A percentile compares a stretch with the other conserved stretches of the same genome.
Conservation (phyloP, 2,329 filamentous ascomycete species). For the Penicillium sp. region DNA sequence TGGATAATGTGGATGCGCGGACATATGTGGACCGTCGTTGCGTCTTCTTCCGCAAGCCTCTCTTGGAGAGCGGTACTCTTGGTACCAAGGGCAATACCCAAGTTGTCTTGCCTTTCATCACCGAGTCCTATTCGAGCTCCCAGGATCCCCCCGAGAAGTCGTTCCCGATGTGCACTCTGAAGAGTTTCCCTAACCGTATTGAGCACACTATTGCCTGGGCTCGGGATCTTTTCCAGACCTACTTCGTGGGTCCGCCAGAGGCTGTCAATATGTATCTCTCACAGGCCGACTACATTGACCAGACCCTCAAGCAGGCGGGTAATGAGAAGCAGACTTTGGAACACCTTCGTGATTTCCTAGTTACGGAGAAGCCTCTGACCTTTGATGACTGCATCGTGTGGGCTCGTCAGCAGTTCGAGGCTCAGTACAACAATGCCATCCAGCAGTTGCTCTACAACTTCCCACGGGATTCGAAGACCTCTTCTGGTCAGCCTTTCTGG, state of each 20-base stretch:
- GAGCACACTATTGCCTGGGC: constrained; percentile 99
- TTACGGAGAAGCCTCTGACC: constrained; percentile 85
- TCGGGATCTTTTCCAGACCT: constrained; percentile 91
- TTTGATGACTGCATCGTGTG: constrained; percentile 98
- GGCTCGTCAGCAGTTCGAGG: constrained; percentile 92
- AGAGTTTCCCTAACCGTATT: constrained; percentile 97
- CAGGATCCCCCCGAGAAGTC: constrained; percentile 98
- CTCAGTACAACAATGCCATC: constrained; percentile 95
- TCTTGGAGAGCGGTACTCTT: constrained; percentile 96
- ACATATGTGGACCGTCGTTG: constrained; percentile 96
- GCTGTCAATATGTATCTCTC: constrained; percentile 92
- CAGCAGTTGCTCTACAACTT: constrained; percentile 96
- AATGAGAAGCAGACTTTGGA: constrained; percentile 94
- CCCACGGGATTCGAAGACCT: constrained; percentile 89
- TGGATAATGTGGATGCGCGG: constrained; percentile 96
- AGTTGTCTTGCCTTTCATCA: constrained; percentile 86
- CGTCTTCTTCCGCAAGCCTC: constrained; percentile 96
- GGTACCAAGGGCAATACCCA: constrained; percentile 99
- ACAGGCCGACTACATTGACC: constrained; percentile 86
- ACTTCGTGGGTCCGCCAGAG: constrained; percentile 91
- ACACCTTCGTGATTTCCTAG: constrained; percentile 85
- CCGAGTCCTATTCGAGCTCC: constrained; percentile 95
- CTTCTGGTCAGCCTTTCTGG: constrained; percentile 91
- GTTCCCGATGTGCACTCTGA: constrained; percentile 97
- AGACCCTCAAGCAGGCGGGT: constrained; percentile 86